Conservation (phyloP, 805 yeast genomes). For the Candida stauntonica region DNA sequence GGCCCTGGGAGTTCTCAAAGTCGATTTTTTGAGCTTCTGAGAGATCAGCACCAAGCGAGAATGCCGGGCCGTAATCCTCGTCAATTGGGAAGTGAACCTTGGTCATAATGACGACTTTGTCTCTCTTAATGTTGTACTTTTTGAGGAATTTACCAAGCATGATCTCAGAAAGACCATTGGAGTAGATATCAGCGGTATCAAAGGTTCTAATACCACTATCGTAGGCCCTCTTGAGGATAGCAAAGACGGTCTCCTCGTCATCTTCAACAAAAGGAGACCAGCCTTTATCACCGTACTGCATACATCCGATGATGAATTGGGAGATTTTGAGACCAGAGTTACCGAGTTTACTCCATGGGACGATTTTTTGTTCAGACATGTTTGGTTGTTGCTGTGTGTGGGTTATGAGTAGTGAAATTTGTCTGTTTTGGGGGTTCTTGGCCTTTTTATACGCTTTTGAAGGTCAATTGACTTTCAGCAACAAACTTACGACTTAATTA, state of each 20-base stretch:
- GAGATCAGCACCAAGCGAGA: not conserved
- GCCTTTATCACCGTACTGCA: conserved; percentile 34
- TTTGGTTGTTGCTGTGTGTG: not conserved
- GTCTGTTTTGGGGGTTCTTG: no score
- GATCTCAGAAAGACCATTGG: conserved; percentile 43
- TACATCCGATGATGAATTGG: conserved; percentile 47
- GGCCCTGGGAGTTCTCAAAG: conserved; percentile 32
- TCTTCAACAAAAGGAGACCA: conserved; percentile 43
- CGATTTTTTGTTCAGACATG: conserved; percentile 1
- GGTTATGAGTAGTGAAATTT: no score
- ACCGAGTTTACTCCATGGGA: conserved; percentile 30
- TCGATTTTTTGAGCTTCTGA: not conserved
- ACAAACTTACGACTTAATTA: no score
- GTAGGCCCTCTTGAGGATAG: conserved; percentile 40
- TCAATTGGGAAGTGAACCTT: conserved; percentile 29
- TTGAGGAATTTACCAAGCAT: conserved; percentile 49
- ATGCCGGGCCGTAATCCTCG: conserved; percentile 5
- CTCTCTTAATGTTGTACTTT: conserved; percentile 46
- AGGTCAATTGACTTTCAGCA: no score
- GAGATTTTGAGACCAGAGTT: conserved; percentile 45
- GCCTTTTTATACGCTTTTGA: no score
- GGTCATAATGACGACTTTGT: conserved; percentile 48
- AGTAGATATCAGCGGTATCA: conserved; percentile 47
- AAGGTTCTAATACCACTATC: conserved; percentile 43
- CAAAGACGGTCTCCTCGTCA: conserved; percentile 41